These are phyloP conservation scores for Penicillium nordicum DNA, from an alignment of 2,329 filamentous ascomycete genomes.

Conservation along the genomic window DNA sequence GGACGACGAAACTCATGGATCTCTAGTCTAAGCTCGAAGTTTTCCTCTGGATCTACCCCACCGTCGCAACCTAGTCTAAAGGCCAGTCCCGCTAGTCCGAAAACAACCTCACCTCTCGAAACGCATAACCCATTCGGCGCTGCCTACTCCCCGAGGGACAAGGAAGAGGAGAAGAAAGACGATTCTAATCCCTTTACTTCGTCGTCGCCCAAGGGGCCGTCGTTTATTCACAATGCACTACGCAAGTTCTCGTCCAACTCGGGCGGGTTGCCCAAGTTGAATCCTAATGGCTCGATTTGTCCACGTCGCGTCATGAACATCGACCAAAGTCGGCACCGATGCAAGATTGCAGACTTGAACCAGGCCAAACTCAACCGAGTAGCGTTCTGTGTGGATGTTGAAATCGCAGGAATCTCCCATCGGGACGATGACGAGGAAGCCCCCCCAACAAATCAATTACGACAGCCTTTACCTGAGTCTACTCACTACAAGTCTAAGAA, in stretches of 20 bases:
- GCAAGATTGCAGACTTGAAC: constrained; percentile 73
- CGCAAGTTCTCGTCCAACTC: constrained; percentile 67
- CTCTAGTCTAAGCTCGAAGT: constrained; percentile 87
- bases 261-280: constrained; percentile 50
- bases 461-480: constrained; percentile 24
- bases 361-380: constrained; percentile 79
- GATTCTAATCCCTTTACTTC: constrained; percentile 46
- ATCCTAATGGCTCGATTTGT: constrained; percentile 66
- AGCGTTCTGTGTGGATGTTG: constrained; percentile 94
- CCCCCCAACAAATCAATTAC: constrained; percentile 31
- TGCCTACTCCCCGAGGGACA: constrained; percentile 40
- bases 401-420: constrained; percentile 83
- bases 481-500: constrained; percentile 33
- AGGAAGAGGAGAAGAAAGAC: constrained; percentile 43
- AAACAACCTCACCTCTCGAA: constrained; percentile 37
- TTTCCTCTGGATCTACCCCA: constrained; percentile 59
- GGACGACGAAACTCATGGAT: constrained; percentile 79
- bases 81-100: constrained; percentile 28
- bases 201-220: constrained; percentile 68
- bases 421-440: constrained; percentile 63
- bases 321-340: constrained; percentile 74
- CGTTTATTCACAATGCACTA: constrained; percentile 76
- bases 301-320: constrained; percentile 81
- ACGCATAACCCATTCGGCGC: constrained; percentile 45
- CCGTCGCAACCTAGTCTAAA: constrained; percentile 37